Evolutionary conservation across 78 protist genomes (phyloP), one percentile per base, ranked within the genome.

Genomic region (Dictyostelium capitatum): DNA sequence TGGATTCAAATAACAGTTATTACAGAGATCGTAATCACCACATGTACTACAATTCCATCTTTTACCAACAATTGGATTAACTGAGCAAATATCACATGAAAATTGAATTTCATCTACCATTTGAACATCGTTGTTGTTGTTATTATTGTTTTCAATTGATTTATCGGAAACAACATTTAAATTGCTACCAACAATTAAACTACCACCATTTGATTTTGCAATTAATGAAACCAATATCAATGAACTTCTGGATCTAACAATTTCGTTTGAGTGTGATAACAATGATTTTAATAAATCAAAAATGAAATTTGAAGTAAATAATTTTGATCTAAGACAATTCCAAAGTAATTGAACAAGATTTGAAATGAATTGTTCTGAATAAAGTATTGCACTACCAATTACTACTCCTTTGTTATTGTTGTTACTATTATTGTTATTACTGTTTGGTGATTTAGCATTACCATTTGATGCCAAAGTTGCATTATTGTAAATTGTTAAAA

Each of bases 21-120:
- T 70, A 54, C 96, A 93, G 12, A 93, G 82, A 54, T 93, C 96
- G 23, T 48, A 93, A 48, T 83, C 92, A 46, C 54, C 92, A 50
- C 96, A 93, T 6, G 1, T 32, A 5, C 65, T 72, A 62, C 96
- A 94, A 48, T 90, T 90, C 90, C 90, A 94, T 41, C 94, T 28
- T 25, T 48, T 51, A 7, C 25, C 64, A 7, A 12, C 28, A 19
- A 94, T 90, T 50, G 95, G 91, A 19, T 17, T 56, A 6, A 37
- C 15, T 0, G 41, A 15, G 64, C 95, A 90, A 23, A 15, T 41
- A 37, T 90, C 95, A 79, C 96, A 94, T 8, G 59, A 53, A 64
- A 78, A 89, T 19, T 47, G 50, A 25, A 89, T 62, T 32, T 81
- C 94, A 54, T 80, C 94, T 3, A 73, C 79, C 74, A 80, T 65